Evolutionary conservation across 2,329 filamentous ascomycete species (phyloP).

Genomic region (Neonectria coccinea): DNA sequence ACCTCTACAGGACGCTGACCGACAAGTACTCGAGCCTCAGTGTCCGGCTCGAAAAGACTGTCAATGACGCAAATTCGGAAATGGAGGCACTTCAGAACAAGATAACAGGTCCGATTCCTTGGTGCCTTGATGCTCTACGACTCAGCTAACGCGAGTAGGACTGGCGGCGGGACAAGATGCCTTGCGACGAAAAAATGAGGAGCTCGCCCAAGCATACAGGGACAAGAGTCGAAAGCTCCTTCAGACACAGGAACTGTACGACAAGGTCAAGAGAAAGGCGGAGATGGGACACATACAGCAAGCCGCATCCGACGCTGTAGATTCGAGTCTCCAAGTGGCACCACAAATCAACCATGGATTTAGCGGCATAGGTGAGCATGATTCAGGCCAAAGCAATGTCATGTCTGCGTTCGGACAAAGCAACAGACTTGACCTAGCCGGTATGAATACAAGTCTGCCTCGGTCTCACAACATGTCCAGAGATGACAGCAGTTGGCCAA

Average conservation of each 20-base stretch:
- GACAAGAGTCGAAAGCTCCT: slow-evolving; percentile 78
- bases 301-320: slow-evolving; percentile 62
- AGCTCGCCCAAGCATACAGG: slow-evolving; percentile 73
- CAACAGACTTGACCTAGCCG: slow-evolving; percentile 34
- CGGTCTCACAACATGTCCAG: slow-evolving; percentile 26
- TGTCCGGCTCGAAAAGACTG: slow-evolving; percentile 76
- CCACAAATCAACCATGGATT: slow-evolving; percentile 29
- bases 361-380: slow-evolving; percentile 14
- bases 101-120: slow-evolving; percentile 64
- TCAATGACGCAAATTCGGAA: slow-evolving; percentile 80
- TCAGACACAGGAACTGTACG: slow-evolving; percentile 75
- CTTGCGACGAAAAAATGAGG: slow-evolving; percentile 77
- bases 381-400: slow-evolving; percentile 4
- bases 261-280: slow-evolving; percentile 68
- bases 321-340: slow-evolving; percentile 41
- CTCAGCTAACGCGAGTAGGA: slow-evolving; percentile 49
- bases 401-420: slow-evolving; percentile 28
- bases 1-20: slow-evolving; percentile 75
- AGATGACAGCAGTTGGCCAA: slow-evolving; percentile 37
- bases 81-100: slow-evolving; percentile 75
- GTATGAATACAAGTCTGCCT: slow-evolving; percentile 32
- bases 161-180: slow-evolving; percentile 72
- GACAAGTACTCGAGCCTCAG: slow-evolving; percentile 77
- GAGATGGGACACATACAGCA: slow-evolving; percentile 67
- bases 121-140: not conserved